A percentile compares a stretch with the other conserved stretches of the same genome.
Conservation (phyloP, 148 eudicot genomes). For the Vaccinium darrowii region DNA sequence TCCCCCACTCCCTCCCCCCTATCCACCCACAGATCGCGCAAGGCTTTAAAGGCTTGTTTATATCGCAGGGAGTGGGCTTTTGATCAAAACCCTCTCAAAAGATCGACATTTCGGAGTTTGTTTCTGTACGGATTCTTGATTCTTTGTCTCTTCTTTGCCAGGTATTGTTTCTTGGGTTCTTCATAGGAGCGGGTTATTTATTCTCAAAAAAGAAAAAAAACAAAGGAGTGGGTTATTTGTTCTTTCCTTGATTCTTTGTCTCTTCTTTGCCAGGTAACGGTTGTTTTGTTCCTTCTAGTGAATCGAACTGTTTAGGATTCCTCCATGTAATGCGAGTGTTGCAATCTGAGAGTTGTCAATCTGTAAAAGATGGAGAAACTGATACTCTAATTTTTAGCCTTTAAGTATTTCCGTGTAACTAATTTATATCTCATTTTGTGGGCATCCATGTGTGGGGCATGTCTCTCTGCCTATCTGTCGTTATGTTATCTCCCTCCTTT, state of each 20-base stretch:
- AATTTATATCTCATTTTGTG: neutral
- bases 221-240: too few species aligned
- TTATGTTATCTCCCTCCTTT: slow-evolving; percentile 4
- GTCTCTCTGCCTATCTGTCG: slow-evolving; percentile 7
- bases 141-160: neutral
- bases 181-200: neutral
- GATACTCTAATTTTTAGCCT: slow-evolving; percentile 5
- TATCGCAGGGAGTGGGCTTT: neutral
- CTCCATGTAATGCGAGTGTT: neutral
- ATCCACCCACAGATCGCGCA: slow-evolving; percentile 3
- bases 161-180: neutral
- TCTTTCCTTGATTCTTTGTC: too few species aligned
- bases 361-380: slow-evolving; percentile 12
- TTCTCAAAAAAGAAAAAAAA: neutral
- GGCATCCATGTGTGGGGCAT: neutral
- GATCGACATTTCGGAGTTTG: slow-evolving; percentile 12
- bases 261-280: too few species aligned
- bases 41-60: neutral
- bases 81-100: slow-evolving; percentile 7
- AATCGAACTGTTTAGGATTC: neutral
- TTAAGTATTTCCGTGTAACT: neutral
- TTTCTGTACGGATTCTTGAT: neutral
- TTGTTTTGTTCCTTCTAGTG: neutral
- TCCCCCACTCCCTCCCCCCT: neutral
- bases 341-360: neutral